A percentile compares a stretch with the other conserved stretches of the same genome.
phyloP scores from a whole-genome alignment of 2,329 filamentous ascomycete species.

The Fusarium neocosmosporiellum region DNA sequence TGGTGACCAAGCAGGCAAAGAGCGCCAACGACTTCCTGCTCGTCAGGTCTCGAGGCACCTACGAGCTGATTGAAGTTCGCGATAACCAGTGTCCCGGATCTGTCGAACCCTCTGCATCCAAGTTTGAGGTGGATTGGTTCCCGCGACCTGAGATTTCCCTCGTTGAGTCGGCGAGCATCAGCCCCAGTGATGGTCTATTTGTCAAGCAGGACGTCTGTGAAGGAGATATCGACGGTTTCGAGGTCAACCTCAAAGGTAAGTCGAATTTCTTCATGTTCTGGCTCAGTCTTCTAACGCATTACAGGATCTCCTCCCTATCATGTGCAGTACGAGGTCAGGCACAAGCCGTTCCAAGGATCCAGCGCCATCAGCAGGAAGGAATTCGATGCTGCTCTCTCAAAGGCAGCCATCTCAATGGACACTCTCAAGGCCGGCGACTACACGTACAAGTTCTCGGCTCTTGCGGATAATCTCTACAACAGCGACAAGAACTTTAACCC shows the following conservation, averaged over 20 bases:
- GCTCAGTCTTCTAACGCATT: conserved; percentile 44
- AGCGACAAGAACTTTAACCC: conserved; percentile 74
- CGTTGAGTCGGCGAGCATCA: conserved; percentile 72
- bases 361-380: conserved; percentile 74
- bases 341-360: conserved; percentile 75
- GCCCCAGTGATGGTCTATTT: conserved; percentile 63
- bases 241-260: conserved; percentile 81
- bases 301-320: conserved; percentile 82
- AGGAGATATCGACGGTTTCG: conserved; percentile 90
- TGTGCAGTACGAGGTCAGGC: conserved; percentile 82
- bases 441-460: conserved; percentile 84
- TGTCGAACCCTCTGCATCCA: conserved; percentile 78
- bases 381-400: conserved; percentile 80
- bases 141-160: conserved; percentile 79
- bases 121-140: conserved; percentile 88
- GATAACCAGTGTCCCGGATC: conserved; percentile 86
- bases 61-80: conserved; percentile 80
- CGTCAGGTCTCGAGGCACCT: conserved; percentile 76
- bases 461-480: conserved; percentile 89
- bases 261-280: not conserved
- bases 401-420: conserved; percentile 86
- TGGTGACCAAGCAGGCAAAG: conserved; percentile 61
- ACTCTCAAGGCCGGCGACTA: conserved; percentile 85
- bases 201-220: conserved; percentile 89
- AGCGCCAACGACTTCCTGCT: conserved; percentile 75